These are phyloP conservation scores for Penicillium waksmanii DNA, from an alignment of 495 filamentous ascomycete genomes.

Conservation along the genomic window DNA sequence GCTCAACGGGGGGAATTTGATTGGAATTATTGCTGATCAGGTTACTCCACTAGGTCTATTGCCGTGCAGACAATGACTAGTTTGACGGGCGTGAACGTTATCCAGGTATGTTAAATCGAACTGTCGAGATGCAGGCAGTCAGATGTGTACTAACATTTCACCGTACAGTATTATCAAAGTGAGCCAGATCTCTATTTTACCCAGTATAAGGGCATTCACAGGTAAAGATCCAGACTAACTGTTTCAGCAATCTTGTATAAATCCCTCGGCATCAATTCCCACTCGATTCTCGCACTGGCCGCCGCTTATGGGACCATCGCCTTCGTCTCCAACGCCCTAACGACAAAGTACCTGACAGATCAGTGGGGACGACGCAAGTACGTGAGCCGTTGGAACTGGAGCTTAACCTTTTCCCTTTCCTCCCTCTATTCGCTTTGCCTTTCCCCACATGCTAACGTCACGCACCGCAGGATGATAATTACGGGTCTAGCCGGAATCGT, in stretches of 20 bases:
- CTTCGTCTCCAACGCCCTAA: conserved; percentile 55
- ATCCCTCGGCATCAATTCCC: conserved; percentile 55
- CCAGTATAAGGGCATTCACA: too few relatives aligned
- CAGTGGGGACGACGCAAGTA: conserved; percentile 64
- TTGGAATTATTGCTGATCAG: not conserved
- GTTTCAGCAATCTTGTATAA: conserved; percentile 54
- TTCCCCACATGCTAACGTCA: too few relatives aligned
- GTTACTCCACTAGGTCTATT: conserved; percentile 43
- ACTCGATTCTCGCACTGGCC: conserved; percentile 57
- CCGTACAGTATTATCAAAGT: conserved; percentile 58
- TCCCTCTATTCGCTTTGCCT: too few relatives aligned
- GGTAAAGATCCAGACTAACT: conserved; percentile 8
- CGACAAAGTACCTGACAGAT: conserved; percentile 58
- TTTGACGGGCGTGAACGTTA: conserved; percentile 61
- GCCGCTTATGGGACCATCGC: conserved; percentile 60
- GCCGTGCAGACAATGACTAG: conserved; percentile 62
- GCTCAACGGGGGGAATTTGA: too few relatives aligned
- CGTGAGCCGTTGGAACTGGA: conserved; percentile 9
- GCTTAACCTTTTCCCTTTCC: not conserved
- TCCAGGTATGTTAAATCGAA: conserved; percentile 40
- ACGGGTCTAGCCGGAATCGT: conserved; percentile 54
- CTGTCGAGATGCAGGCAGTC: not conserved
- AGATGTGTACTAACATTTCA: not conserved
- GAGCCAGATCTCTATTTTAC: conserved; percentile 11
- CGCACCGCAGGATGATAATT: conserved; percentile 51